Evolutionary conservation across 352 stramenopile genomes (phyloP), one percentile per base, ranked within the genome.

Genomic region (Pythium dissotocum): DNA sequence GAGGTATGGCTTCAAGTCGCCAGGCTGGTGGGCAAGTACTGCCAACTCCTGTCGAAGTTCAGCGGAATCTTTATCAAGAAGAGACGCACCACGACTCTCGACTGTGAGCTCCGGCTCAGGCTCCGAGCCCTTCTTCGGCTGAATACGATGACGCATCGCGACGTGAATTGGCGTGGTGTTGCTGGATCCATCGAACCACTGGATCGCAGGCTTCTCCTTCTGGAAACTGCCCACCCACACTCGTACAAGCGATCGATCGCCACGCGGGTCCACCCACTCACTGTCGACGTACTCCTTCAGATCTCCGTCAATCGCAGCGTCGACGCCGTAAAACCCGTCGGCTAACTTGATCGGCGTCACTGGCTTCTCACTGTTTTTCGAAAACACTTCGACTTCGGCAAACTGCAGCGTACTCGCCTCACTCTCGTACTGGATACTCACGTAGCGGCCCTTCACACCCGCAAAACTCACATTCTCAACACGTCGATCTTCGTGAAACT

Each of bases 221-320:
- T 79, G 68, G 59, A 89, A 92, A 59, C 81, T 91, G 30, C 86
- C 86, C 32, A 92, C 69, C 80, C 83, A 89, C n/a, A 94, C 59
- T 9, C 81, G 82, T 26, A 91, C 55, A 26, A 88, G 65, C 3
- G 75, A 65, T 1, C 53, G 57, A 21, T 72, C 52, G 4, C 60
- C 62, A 1, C 61, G 70, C 4, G 83, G 83, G 14, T 87, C 76
- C 0, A 94, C 68, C 86, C 86, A 94, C 26, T 83, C 80, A 24
- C 59, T 82, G 49, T 93, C 86, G 18, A 93, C 60, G 58, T 77
- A 82, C 38, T 86, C 70, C 0, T 65, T 54, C 6, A 88, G 58
- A 53, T 90, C 83, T 12, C 66, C 71, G 26, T 83, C 70, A 1
- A 80, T 33, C 0, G 55, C 63, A 0, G 36, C 67, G 5, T 80